Base-by-base conservation (phyloP, 2,329 filamentous ascomycete species). In the Aspergillus texensis region DNA sequence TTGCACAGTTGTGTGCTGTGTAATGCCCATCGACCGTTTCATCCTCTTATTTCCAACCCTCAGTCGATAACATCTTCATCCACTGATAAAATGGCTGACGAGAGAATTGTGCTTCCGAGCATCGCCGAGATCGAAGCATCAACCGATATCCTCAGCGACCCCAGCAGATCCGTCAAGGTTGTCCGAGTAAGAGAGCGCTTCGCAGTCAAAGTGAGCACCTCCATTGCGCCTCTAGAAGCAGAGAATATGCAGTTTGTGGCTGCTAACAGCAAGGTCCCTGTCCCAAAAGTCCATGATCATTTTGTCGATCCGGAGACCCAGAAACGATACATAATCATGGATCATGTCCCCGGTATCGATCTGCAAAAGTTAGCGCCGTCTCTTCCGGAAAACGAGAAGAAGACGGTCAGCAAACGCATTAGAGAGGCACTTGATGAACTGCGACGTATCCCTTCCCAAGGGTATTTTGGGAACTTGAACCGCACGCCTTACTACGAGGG, bases 221-320 rank as follows among this genome's bases (percentile, higher is more conserved):
- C 41, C 14, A 64, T 71, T 24, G 32, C 61, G 26, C 66, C 65
- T 9, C 48, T 65, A 6, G 66, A 71, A 36, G 66, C 66, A 43
- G 66, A 71, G 41, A 70, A 67, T 56, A 68, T 70, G 61, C 62
- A 55, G 46, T 68, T 68, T 34, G 53, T 68, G 16, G 61, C 62
- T 26, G 30, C 62, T 12, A 68, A 67, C 39, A 65, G 63, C 50
- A 64, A 67, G 30, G 57, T 66, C 52, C 55, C 55, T 26, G 61
- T 68, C 8, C 62, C 59, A 46, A 62, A 57, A 50, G 64, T 65
- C 54, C 28, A 67, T 21, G 62, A 53, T 52, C 45, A 62, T 10
- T 64, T 66, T 39, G 24, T 61, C 39, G 63, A 67, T 14, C 58
- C 55, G 26, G 52, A 67, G 30, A 67, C 62, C 45, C 41, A 62